These are phyloP conservation scores for Mucor racemosus DNA, from an alignment of 371 early-diverging fungal genomes.

Conservation along the genomic window DNA sequence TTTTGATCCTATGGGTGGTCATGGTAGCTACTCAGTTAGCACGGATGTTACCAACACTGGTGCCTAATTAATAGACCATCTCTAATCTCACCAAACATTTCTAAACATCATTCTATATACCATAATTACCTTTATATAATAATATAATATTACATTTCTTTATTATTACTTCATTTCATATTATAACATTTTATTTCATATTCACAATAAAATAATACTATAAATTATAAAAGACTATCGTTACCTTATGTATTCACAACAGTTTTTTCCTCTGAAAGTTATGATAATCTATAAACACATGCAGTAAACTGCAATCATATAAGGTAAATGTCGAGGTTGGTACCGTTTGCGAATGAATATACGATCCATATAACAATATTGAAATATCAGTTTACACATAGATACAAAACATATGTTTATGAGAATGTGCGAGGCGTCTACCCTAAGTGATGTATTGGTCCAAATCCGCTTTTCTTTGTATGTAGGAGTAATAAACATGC, in stretches of 20 bases:
- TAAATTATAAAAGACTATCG: neutral
- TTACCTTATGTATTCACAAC: no score
- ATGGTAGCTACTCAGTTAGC: slow-evolving; percentile 25
- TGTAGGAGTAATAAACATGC: neutral
- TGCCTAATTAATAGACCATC: slow-evolving; percentile 38
- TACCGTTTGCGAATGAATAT: no score
- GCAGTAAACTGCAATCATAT: no score
- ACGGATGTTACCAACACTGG: slow-evolving; percentile 43
- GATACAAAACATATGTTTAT: no score
- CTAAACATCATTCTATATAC: neutral
- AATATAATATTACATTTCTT: no score
- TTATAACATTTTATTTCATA: neutral
- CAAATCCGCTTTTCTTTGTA: neutral
- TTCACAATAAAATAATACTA: neutral
- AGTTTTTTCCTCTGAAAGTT: no score
- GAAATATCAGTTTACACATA: no score
- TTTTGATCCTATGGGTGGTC: slow-evolving; percentile 50
- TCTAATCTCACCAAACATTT: slow-evolving; percentile 10
- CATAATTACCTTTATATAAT: neutral
- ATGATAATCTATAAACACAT: no score
- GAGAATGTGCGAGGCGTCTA: no score
- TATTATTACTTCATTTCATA: neutral
- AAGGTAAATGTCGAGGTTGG: no score
- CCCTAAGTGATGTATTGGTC: no score
- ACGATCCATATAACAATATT: no score